Base-by-base conservation (phyloP, 371 early-diverging fungal genomes). In the Amoeboaphelidium occidentale region DNA sequence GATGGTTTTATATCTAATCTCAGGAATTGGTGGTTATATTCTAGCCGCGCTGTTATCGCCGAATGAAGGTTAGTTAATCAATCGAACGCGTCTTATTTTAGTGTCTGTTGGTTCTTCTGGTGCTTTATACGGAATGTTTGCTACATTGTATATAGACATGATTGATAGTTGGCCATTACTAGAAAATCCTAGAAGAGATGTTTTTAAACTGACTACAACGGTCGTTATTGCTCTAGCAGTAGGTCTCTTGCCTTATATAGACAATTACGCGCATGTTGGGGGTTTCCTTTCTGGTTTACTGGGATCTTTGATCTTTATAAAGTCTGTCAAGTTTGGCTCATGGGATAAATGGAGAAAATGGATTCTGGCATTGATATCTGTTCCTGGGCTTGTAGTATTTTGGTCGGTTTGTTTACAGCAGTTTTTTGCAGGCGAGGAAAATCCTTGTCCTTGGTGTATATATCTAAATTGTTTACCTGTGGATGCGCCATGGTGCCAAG, bases 211-310 rank as follows among this genome's bases (percentile, higher is more conserved):
- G n/a, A 27, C 21, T 4, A 23, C 32, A 3, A n/a, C n/a, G 10
- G n/a, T 48, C 3, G 48, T 48, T 3, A 39, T 48, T 20, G 20
- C 48, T 27, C 12, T 48, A 12, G 3, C 26, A 12, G 10, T 48
- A 12, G 48, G 48, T 3, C 26, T 44, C 21, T 23, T 48, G 3
- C 39, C 48, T 28, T 27, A 6, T n/a, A 48, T 48, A n/a, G 48
- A 48, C 22, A 48, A 48, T 23, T 48, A 32, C 32, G 48, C 48
- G 25, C 48, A 48, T 48, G 32, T 48, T 20, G 48, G 48, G 3
- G 48, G 48, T 17, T 39, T 48, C n/a, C 4, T 48, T 28, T 28
- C 17, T 12, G 48, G 48, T 22, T 12, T 22, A 22, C 22, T 44
- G 23, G 44, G 12, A 12, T 4, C 12, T 44, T 22, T 13, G 4